Percentiles rank a stretch among this genome's conserved stretches.
Conservation (phyloP, 768 basidiomycete genomes). For the Russula emetica region DNA sequence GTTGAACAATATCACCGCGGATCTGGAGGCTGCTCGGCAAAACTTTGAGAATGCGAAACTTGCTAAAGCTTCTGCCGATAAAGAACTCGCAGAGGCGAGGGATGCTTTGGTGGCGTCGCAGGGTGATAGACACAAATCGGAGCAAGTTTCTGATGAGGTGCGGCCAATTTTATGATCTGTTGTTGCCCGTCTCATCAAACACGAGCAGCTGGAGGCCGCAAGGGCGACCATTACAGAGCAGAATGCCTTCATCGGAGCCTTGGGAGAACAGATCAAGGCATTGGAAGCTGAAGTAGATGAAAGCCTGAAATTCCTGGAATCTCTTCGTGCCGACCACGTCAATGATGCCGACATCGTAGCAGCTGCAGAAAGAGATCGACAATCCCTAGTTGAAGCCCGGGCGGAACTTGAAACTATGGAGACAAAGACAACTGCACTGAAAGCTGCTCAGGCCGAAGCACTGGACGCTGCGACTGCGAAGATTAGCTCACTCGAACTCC, state of each 20-base stretch:
- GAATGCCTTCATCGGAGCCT: constrained; percentile 42
- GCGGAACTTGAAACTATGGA: constrained; percentile 54
- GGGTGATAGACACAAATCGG: constrained; percentile 35
- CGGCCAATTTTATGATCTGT: constrained; percentile 26
- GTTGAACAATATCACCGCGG: constrained; percentile 44
- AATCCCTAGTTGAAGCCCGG: constrained; percentile 59
- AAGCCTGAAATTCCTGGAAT: constrained; percentile 51
- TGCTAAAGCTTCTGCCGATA: constrained; percentile 47
- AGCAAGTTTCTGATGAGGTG: constrained; percentile 51
- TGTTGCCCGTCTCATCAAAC: background rate
- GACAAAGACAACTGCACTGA: constrained; percentile 49
- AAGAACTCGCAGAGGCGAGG: constrained; percentile 44
- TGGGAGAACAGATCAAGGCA: constrained; percentile 48
- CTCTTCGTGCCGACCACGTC: constrained; percentile 45
- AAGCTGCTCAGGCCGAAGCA: constrained; percentile 46
- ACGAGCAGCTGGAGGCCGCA: constrained; percentile 48
- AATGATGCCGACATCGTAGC: constrained; percentile 42
- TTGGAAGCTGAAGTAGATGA: constrained; percentile 49
- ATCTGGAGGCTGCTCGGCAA: constrained; percentile 45
- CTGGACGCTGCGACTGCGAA: constrained; percentile 46
- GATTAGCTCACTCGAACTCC: constrained; percentile 45
- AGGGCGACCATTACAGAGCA: constrained; percentile 42
- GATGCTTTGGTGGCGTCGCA: constrained; percentile 40
- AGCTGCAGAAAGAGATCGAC: constrained; percentile 57
- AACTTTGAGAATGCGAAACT: constrained; percentile 45